phyloP scores from a whole-genome alignment of 2,329 filamentous ascomycete genomes.

The Lecanoromycetidae sp. region DNA sequence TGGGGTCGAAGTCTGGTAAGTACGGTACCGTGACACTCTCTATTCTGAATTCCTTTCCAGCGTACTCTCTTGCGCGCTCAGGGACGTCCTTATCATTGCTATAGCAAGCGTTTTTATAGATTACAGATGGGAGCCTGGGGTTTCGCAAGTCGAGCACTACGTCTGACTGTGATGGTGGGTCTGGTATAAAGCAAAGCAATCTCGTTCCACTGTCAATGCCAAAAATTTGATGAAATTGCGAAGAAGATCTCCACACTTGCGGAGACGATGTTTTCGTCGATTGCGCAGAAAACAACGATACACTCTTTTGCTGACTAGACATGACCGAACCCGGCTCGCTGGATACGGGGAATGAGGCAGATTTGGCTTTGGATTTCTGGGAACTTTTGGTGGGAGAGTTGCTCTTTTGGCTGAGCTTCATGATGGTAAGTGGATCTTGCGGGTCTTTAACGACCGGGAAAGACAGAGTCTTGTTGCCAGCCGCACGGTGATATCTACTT shows the following conservation, averaged over 20 bases:
- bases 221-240: conserved; percentile 23
- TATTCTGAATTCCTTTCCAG: conserved; percentile 71
- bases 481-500: conserved; percentile 22
- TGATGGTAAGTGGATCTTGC: conserved; percentile 49
- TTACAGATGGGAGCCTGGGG: conserved; percentile 26
- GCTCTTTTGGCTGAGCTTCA: conserved; percentile 56
- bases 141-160: conserved; percentile 44
- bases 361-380: conserved; percentile 24
- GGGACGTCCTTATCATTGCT: conserved; percentile 75
- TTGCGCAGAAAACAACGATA: neutral
- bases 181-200: conserved; percentile 21
- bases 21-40: conserved; percentile 64
- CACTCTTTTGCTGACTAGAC: neutral
- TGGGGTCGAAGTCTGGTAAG: conserved; percentile 64
- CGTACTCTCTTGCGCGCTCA: conserved; percentile 65
- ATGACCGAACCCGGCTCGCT: conserved; percentile 16
- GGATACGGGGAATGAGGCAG: conserved; percentile 14
- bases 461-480: conserved; percentile 38
- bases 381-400: conserved; percentile 39
- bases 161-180: conserved; percentile 27
- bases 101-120: conserved; percentile 81
- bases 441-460: conserved; percentile 72
- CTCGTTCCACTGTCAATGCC: conserved; percentile 19
- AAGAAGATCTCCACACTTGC: conserved; percentile 3
- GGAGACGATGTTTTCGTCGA: neutral